Evolutionary conservation across 192 early-diverging fungal species (phyloP), one percentile per base, ranked within the genome.

Genomic region (Coemansia sp.): DNA sequence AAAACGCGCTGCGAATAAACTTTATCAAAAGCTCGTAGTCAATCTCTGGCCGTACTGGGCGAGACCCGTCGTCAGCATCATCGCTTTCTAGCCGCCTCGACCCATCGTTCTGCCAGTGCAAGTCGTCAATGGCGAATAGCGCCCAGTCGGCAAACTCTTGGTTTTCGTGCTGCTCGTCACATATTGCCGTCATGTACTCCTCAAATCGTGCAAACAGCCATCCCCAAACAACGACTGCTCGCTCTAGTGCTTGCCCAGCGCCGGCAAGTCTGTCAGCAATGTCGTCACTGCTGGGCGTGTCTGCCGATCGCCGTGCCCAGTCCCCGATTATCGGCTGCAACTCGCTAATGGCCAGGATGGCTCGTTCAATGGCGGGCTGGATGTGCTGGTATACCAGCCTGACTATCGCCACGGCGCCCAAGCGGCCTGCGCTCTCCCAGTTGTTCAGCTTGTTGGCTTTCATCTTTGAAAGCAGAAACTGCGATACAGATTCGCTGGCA

Each of bases 141-240:
- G 74, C 74, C 74, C 74, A 76, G 41, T 76, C 74, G 8, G 50
- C 63, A 67, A 76, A 76, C 50, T 60, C 68, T 19, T 76, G 74
- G 53, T 70, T 70, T 36, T 70, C 68, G 22, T 53, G 54, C 61
- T 76, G 74, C 46, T 76, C 74, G 2, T 67, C 68, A 3, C 57
- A 58, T 9, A 76, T 14, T 6, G 17, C 35, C 3, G 18, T 15
- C 54, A 70, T 70, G 21, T 32, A 76, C 60, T 60, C 61, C 10
- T 70, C 61, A 18, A 70, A 55, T 2, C 68, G 68, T 22, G 42
- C 34, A 46, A 70, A 70, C 17, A 70, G 40, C 74, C 74, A 76
- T 19, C 63, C 68, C 11, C 70, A 53, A 8, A 70, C 33, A 17
- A 67, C 64, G 8, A 76, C 27, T 3, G 61, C 68, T 0, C 61